phyloP scores from a whole-genome alignment of 805 yeast genomes.

The Millerozyma acaciae region DNA sequence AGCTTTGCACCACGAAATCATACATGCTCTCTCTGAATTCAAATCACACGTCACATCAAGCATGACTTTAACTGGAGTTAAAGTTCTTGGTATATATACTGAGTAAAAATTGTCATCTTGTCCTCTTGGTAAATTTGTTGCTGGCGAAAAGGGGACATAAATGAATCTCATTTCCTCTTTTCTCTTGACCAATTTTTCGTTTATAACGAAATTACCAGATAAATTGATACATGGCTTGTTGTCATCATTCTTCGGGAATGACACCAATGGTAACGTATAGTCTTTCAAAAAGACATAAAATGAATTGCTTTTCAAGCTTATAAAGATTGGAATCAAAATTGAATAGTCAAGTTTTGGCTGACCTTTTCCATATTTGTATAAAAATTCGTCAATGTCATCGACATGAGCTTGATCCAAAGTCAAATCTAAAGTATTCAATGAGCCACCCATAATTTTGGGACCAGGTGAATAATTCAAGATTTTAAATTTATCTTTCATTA shows the following conservation, averaged over 20 bases:
- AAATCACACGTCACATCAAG: constrained; percentile 47
- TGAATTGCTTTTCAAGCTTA: constrained; percentile 41
- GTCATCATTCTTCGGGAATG: constrained; percentile 39
- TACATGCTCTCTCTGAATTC: constrained; percentile 44
- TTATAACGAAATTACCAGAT: constrained; percentile 49
- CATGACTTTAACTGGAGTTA: constrained; percentile 58
- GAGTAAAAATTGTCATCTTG: constrained; percentile 51
- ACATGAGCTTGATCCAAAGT: constrained; percentile 23
- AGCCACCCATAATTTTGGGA: constrained; percentile 27
- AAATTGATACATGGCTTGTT: constrained; percentile 25
- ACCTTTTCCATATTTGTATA: constrained; percentile 37
- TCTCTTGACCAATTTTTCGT: constrained; percentile 49
- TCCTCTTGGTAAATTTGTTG: constrained; percentile 32
- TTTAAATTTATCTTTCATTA: constrained; percentile 29
- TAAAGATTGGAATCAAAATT: constrained; percentile 47
- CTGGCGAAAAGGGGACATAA: constrained; percentile 58
- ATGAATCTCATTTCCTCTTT: constrained; percentile 44
- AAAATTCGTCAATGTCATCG: constrained; percentile 34
- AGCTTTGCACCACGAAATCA: constrained; percentile 62
- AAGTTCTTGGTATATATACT: constrained; percentile 54
- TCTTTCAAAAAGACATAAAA: constrained; percentile 48
- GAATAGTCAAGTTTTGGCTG: constrained; percentile 57
- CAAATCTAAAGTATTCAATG: constrained; percentile 29
- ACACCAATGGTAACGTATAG: constrained; percentile 54
- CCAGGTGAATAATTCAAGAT: constrained; percentile 34